Evolutionary conservation across 2,329 filamentous ascomycete species (phyloP).

Genomic region (Pseudodiploospora longispora): DNA sequence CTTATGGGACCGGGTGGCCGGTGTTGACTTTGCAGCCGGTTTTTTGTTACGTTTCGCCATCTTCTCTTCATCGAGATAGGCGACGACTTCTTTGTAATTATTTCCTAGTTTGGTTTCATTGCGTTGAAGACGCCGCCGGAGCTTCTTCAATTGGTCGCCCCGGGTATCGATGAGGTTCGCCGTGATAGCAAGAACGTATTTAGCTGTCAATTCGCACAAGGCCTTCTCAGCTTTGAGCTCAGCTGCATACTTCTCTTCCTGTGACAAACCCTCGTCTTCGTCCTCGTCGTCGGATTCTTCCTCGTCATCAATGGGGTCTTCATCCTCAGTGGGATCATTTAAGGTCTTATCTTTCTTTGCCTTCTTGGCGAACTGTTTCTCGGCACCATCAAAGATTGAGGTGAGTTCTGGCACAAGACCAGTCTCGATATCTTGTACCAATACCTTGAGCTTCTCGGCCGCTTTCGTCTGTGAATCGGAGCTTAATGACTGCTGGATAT

Average conservation of each 20-base stretch:
- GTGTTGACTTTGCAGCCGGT: slow-evolving; percentile 15
- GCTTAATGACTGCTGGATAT: slow-evolving; percentile 21
- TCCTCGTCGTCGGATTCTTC: slow-evolving; percentile 46
- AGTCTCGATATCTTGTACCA: slow-evolving; percentile 61
- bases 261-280: slow-evolving; percentile 44
- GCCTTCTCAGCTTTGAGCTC: slow-evolving; percentile 74
- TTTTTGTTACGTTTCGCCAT: slow-evolving; percentile 37
- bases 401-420: slow-evolving; percentile 60
- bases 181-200: slow-evolving; percentile 72
- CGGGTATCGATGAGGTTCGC: slow-evolving; percentile 64
- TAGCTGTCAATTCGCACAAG: slow-evolving; percentile 77
- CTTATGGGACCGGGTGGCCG: slow-evolving; percentile 24
- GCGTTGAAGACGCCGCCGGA: slow-evolving; percentile 64
- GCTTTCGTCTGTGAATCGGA: slow-evolving; percentile 14
- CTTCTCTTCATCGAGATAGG: slow-evolving; percentile 67
- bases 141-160: slow-evolving; percentile 50
- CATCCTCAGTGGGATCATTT: slow-evolving; percentile 60
- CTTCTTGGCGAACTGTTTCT: slow-evolving; percentile 70
- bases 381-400: slow-evolving; percentile 68
- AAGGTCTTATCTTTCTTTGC: slow-evolving; percentile 47
- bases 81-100: slow-evolving; percentile 79
- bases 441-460: slow-evolving; percentile 26
- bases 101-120: slow-evolving; percentile 75
- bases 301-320: slow-evolving; percentile 61
- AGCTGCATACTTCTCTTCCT: slow-evolving; percentile 52